phyloP scores from a whole-genome alignment of 2,329 filamentous ascomycete genomes.

The Ramularia endophylla region DNA sequence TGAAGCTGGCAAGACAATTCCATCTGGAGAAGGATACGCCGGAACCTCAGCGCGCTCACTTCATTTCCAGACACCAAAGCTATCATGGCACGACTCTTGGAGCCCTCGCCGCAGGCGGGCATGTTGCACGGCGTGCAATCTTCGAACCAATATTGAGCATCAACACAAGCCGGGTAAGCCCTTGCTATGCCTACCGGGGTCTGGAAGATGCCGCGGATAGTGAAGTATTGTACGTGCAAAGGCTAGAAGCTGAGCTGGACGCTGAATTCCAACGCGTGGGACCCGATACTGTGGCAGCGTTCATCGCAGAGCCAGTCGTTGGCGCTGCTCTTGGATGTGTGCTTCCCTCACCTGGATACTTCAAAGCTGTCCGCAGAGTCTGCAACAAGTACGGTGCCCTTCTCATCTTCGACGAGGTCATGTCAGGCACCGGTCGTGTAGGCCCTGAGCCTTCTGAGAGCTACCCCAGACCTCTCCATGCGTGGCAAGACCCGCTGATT shows the following conservation, averaged over 20 bases:
- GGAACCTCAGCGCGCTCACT: constrained; percentile 51
- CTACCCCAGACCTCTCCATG: constrained; percentile 44
- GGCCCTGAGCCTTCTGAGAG: constrained; percentile 37
- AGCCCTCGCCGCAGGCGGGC: constrained; percentile 58
- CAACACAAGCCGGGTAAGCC: constrained; percentile 54
- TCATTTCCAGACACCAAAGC: constrained; percentile 59
- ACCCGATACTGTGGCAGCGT: constrained; percentile 61
- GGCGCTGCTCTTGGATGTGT: constrained; percentile 67
- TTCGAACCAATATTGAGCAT: constrained; percentile 56
- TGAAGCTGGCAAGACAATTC: constrained; percentile 64
- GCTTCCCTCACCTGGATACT: constrained; percentile 60
- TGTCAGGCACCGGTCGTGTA: constrained; percentile 60
- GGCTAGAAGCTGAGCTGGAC: constrained; percentile 61
- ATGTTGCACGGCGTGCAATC: constrained; percentile 53
- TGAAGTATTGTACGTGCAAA: constrained; percentile 53
- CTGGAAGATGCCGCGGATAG: constrained; percentile 45
- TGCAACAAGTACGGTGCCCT: constrained; percentile 67
- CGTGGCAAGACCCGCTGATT: constrained; percentile 52
- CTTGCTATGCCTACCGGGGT: constrained; percentile 61
- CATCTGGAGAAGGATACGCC: constrained; percentile 51
- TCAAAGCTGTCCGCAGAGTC: constrained; percentile 59
- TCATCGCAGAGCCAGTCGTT: constrained; percentile 67
- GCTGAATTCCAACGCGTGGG: constrained; percentile 59
- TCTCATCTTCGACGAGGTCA: constrained; percentile 73
- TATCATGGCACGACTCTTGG: constrained; percentile 70